A percentile compares a stretch with the other conserved stretches of the same genome.
Conservation (phyloP, 208 protist genomes). For the Endotrypanum monterogeii region DNA sequence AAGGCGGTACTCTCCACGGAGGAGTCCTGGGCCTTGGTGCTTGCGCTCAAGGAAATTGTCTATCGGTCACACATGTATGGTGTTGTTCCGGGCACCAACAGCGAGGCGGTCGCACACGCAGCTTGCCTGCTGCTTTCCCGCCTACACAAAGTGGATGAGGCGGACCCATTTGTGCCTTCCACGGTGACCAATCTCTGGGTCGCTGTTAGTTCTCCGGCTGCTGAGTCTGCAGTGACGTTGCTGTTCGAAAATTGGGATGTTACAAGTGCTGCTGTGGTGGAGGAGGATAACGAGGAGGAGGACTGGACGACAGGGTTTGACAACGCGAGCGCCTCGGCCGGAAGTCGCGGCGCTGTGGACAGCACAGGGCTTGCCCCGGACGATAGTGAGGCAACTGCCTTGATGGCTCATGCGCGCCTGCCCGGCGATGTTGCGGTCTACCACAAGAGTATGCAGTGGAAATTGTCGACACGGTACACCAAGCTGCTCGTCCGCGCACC, state of each 20-base stretch:
- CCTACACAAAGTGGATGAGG: slow-evolving; percentile 74
- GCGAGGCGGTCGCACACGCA: slow-evolving; percentile 72
- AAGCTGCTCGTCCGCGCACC: slow-evolving; percentile 69
- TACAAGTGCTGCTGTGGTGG: slow-evolving; percentile 22
- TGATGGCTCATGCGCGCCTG: slow-evolving; percentile 11
- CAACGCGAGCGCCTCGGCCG: background rate
- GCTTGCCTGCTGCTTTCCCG: slow-evolving; percentile 63
- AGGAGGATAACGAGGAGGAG: slow-evolving; percentile 22
- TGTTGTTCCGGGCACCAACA: slow-evolving; percentile 61
- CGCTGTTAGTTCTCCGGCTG: slow-evolving; percentile 29
- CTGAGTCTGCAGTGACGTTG: slow-evolving; percentile 16
- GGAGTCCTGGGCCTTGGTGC: slow-evolving; percentile 59
- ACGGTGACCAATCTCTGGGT: slow-evolving; percentile 57
- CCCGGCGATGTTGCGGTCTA: slow-evolving; percentile 55
- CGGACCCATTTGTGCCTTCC: slow-evolving; percentile 47
- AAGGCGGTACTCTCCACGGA: slow-evolving; percentile 35
- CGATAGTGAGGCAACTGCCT: background rate
- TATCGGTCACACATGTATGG: slow-evolving; percentile 73
- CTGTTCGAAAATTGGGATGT: slow-evolving; percentile 37
- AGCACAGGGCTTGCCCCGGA: background rate
- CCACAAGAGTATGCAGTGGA: slow-evolving; percentile 47
- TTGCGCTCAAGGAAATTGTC: slow-evolving; percentile 79
- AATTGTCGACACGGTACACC: slow-evolving; percentile 45
- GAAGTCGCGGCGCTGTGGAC: background rate
- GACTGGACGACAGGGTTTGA: slow-evolving; percentile 6